These are phyloP conservation scores for Glaciozyma antarctica DNA, from an alignment of 768 basidiomycete genomes.

Conservation along the genomic window DNA sequence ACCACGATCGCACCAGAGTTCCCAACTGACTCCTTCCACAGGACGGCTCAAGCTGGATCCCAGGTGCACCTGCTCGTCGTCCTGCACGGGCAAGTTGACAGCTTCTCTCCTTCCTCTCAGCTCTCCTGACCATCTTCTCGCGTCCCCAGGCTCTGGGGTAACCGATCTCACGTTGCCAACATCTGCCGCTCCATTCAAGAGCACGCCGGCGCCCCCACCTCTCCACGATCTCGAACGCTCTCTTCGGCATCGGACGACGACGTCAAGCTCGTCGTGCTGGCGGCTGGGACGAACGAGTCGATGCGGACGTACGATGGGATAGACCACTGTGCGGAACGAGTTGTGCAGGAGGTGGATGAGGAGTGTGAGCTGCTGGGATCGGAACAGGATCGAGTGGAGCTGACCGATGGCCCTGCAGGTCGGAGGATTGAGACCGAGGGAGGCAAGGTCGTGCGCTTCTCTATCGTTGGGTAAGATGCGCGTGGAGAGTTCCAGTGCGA, in stretches of 20 bases:
- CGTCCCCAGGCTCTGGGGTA: conserved; percentile 40
- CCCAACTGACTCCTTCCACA: too few relatives aligned
- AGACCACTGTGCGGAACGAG: conserved; percentile 5
- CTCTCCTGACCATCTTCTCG: too few relatives aligned
- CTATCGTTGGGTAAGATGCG: conserved; percentile 24
- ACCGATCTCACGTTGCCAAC: background rate
- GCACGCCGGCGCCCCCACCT: background rate
- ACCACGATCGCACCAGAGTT: too few relatives aligned
- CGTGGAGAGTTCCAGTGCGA: too few relatives aligned
- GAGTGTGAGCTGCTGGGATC: background rate
- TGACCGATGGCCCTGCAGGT: too few relatives aligned
- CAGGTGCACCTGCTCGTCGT: too few relatives aligned
- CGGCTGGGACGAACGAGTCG: background rate
- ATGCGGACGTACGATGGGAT: conserved; percentile 4
- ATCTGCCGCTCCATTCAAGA: background rate
- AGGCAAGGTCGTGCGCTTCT: conserved; percentile 47
- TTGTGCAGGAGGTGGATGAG: conserved; percentile 4
- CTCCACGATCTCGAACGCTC: background rate
- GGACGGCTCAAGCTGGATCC: too few relatives aligned
- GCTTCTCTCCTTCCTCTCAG: too few relatives aligned
- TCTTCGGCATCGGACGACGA: background rate
- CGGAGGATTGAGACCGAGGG: conserved; percentile 34
- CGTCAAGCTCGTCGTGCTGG: background rate
- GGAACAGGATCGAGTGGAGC: too few relatives aligned
- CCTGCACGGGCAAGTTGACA: too few relatives aligned